phyloP scores from a whole-genome alignment of 164 flowering plant species.

The Chimonanthus salicifolius region DNA sequence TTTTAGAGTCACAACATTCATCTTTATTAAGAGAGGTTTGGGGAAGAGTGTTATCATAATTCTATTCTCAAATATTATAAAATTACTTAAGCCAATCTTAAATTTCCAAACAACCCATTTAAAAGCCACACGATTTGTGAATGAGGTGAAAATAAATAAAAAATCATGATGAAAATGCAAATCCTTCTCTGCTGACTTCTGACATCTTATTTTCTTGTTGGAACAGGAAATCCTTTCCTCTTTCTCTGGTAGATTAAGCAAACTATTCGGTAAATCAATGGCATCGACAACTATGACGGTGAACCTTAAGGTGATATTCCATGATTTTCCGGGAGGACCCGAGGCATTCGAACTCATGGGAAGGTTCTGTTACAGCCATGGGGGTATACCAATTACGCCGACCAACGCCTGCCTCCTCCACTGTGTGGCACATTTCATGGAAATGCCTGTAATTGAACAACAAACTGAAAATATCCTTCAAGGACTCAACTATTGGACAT shows the following conservation, averaged over 20 bases:
- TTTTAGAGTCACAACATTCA: too few species aligned
- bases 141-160: too few species aligned
- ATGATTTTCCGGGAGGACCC: constrained; percentile 63
- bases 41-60: too few species aligned
- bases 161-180: not conserved
- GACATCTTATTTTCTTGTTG: not conserved
- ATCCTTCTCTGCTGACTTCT: not conserved
- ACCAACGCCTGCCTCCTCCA: constrained; percentile 35
- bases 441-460: constrained; percentile 40
- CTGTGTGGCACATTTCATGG: constrained; percentile 45
- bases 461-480: constrained; percentile 33
- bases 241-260: constrained; percentile 39
- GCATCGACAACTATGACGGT: not conserved
- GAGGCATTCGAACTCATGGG: constrained; percentile 56
- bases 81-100: too few species aligned
- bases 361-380: constrained; percentile 56
- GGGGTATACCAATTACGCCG: constrained; percentile 32
- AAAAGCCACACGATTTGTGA: too few species aligned
- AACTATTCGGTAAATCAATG: constrained; percentile 24
- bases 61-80: too few species aligned
- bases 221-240: constrained; percentile 40
- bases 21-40: too few species aligned
- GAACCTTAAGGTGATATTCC: constrained; percentile 40
- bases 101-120: too few species aligned
- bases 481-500: constrained; percentile 43